Conservation (phyloP, 2,329 filamentous ascomycete species). For the Ophiostoma ips region DNA sequence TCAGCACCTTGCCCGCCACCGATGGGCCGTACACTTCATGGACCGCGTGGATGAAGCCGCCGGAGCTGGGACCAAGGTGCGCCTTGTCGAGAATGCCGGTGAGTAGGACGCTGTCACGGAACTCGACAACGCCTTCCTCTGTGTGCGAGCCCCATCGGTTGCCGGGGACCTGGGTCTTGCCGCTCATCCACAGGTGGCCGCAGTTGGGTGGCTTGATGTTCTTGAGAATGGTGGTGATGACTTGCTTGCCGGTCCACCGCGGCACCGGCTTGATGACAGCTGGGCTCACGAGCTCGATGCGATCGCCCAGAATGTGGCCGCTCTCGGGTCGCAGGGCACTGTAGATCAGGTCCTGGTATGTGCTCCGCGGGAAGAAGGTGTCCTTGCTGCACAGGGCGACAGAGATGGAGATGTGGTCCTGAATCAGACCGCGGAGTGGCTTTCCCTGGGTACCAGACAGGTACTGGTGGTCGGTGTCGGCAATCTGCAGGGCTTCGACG, state of each 20-base stretch:
- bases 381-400: constrained; percentile 84
- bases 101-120: constrained; percentile 77
- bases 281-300: constrained; percentile 68
- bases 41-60: constrained; percentile 79
- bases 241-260: constrained; percentile 91
- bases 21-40: constrained; percentile 89
- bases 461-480: constrained; percentile 95
- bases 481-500: constrained; percentile 82
- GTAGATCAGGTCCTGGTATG: constrained; percentile 93
- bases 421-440: constrained; percentile 86
- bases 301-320: constrained; percentile 70
- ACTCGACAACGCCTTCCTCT: constrained; percentile 69
- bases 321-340: constrained; percentile 78
- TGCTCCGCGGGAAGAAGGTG: constrained; percentile 72
- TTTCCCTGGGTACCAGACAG: constrained; percentile 88
- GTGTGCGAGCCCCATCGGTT: constrained; percentile 63
- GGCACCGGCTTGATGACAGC: constrained; percentile 67
- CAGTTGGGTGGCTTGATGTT: constrained; percentile 74
- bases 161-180: constrained; percentile 64
- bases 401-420: constrained; percentile 94
- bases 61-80: constrained; percentile 76
- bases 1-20: constrained; percentile 73
- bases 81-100: constrained; percentile 91
- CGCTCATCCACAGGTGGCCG: constrained; percentile 63
- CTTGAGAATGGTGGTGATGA: constrained; percentile 82